phyloP scores from a whole-genome alignment of 1,284 basidiomycete genomes.

The Phlebopus sp. region DNA sequence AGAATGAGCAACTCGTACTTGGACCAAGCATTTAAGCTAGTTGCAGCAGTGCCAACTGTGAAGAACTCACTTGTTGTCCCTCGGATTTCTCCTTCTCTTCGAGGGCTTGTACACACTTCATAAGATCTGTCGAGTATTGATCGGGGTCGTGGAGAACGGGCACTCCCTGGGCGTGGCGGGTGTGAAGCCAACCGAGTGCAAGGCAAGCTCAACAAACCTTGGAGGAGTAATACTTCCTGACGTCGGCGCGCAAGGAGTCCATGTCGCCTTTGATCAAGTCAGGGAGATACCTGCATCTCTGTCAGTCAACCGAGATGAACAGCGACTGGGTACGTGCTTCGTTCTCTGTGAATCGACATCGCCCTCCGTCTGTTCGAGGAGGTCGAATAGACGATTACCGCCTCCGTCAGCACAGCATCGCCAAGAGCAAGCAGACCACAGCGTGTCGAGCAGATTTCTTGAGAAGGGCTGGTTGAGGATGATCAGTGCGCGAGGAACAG shows the following conservation, averaged over 20 bases:
- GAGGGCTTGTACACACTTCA: conserved; percentile 82
- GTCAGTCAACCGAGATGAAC: conserved; percentile 3
- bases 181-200: conserved; percentile 7
- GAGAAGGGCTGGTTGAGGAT: conserved; percentile 89
- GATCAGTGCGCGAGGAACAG: conserved; percentile 56
- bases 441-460: conserved; percentile 52
- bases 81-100: conserved; percentile 48
- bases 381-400: conserved; percentile 83
- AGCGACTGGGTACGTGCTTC: neutral
- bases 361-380: conserved; percentile 33
- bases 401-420: conserved; percentile 91
- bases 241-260: conserved; percentile 82
- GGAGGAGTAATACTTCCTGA: conserved; percentile 63
- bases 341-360: conserved; percentile 27
- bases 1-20: conserved; percentile 77
- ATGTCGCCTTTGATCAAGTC: conserved; percentile 92
- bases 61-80: conserved; percentile 33
- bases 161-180: conserved; percentile 52
- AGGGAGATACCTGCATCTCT: conserved; percentile 60
- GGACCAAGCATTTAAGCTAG: conserved; percentile 2
- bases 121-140: conserved; percentile 89
- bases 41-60: too few relatives aligned
- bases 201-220: conserved; percentile 40
- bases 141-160: conserved; percentile 64
- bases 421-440: conserved; percentile 71